A percentile compares a stretch with the other conserved stretches of the same genome.
Conservation (phyloP, 176 grass and related monocot genomes). For the Musa itinerans region DNA sequence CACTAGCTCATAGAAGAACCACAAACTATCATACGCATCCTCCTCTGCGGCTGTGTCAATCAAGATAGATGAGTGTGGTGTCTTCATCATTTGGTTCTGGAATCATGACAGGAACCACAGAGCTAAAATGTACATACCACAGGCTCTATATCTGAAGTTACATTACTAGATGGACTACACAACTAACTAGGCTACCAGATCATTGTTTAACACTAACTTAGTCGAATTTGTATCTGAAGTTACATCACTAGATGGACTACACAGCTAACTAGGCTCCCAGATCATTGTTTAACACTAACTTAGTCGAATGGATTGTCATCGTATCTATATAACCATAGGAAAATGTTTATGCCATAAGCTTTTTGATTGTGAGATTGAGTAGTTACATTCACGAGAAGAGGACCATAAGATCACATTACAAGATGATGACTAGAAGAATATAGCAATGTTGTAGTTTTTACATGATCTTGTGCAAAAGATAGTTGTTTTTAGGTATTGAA, state of each 20-base stretch:
- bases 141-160: conserved; percentile 24
- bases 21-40: too few species aligned
- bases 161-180: conserved; percentile 15
- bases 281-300: not conserved
- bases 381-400: too few species aligned
- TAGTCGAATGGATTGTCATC: too few species aligned
- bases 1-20: not conserved
- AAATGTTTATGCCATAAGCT: too few species aligned
- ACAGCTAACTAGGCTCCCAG: conserved; percentile 8
- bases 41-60: too few species aligned
- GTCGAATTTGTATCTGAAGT: conserved; percentile 12
- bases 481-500: too few species aligned
- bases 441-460: too few species aligned
- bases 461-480: too few species aligned
- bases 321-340: too few species aligned
- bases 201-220: not conserved
- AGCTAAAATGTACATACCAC: conserved; percentile 34
- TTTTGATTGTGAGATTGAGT: too few species aligned
- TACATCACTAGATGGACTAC: conserved; percentile 19
- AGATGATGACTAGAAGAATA: too few species aligned
- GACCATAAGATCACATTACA: too few species aligned
- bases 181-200: conserved; percentile 3
- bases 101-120: conserved; percentile 55
- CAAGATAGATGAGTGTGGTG: not conserved
- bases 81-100: conserved; percentile 24